Evolutionary conservation across 176 grass and related monocot genomes (phyloP), one percentile per base, ranked within the genome.

Genomic region (Dendrocalamus sinicus): DNA sequence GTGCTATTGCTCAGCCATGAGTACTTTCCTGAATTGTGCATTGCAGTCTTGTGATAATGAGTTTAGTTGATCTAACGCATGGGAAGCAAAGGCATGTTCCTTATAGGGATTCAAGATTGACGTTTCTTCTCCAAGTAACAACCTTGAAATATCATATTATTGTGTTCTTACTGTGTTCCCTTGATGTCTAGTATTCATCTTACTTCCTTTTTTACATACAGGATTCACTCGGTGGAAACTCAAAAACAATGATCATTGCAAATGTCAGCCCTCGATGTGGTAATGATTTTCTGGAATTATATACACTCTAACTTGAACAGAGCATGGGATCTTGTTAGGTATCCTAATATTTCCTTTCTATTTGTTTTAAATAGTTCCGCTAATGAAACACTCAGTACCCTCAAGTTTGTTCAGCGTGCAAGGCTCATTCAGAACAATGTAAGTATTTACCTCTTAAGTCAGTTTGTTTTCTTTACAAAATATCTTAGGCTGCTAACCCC

Each of bases 401-500:
- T 98, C 45, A 98, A 95, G 73, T 98, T 98, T 86, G 73, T 98
- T 98, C 96, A 95, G 88, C 96, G 96, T 86, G 88, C 96, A 72
- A 94, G 92, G 84, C 91, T 98, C 74, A 95, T 95, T 88, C 96
- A 98, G 74, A 98, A 98, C 84, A 98, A 98, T 88, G 96, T 98
- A 91, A 91, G 54, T 84, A 80, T 91, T 77, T 84, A 30, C 65
- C 60, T 66, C 58, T 69, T 67, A 23, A 70, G 12, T 30, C 1
- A n/a, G 1, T 75, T 32, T 58, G 1, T 74, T 83, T 86, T 85
- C 17, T 52, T 59, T 24, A 2, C 11, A 39, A 67, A 67, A 40
- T 54, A 76, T 81, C 66, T 76, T 77, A 24, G 3, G 35, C 74
- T 77, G 17, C 53, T 48, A 76, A 73, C 83, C 4, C 26, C 40